Evolutionary conservation across 2,329 filamentous ascomycete genomes (phyloP), one percentile per base, ranked within the genome.

Genomic region (Aureobasidium melanogenum): DNA sequence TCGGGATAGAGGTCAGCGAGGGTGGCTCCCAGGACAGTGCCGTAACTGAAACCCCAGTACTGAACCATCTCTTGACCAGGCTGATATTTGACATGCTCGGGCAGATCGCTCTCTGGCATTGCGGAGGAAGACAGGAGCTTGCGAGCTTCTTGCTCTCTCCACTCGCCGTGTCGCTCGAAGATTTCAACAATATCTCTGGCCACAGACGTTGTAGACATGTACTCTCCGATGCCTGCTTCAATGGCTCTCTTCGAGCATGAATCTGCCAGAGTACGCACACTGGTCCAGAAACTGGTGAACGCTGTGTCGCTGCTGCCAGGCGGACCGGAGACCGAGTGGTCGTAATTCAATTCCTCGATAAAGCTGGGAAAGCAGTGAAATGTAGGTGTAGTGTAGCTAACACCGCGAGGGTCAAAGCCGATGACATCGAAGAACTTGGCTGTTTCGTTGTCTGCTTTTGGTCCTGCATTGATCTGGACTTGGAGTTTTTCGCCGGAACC

Each of bases 161-260:
- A 70, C 30, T 63, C 63, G 34, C 68, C 75, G 60, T 77, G 75
- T 28, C 70, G 72, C 63, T 80, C 78, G 12, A 76, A 69, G 36
- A 80, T 74, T 43, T 76, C 74, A 6, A 80, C 66, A 72, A 81
- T 79, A 61, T 81, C 79, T 50, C 74, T 69, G 3, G 75, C 77
- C 2, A 79, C 76, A 19, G 73, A 74, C 1, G 77, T 75, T 0
- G 78, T 80, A 15, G 73, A 74, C 63, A 77, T 69, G 65, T 76
- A 76, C 56, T 72, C 70, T 62, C 71, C 74, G 62, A 77, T 75
- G 28, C 48, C 63, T 28, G 48, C 24, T 19, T 64, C 46, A 2
- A 64, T 51, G 22, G 36, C 60, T 38, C 63, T 47, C 47, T 64
- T 62, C 10, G 64, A 63, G 44, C 67, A 69, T n/a, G 62, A 61